phyloP scores from a whole-genome alignment of 805 yeast genomes.

The Kregervanrija pseudodelftensis region DNA sequence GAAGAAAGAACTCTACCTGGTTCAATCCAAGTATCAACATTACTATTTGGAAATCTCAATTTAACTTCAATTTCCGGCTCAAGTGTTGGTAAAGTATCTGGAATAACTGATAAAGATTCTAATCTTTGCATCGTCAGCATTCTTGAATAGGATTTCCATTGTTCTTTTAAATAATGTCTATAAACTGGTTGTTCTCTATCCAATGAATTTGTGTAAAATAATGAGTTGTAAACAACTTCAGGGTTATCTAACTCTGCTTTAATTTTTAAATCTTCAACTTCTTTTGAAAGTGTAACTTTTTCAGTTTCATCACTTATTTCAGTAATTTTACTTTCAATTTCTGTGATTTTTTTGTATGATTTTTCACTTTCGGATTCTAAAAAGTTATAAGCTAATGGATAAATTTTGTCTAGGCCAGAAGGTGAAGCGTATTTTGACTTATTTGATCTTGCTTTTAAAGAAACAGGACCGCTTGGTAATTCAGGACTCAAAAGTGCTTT shows the following conservation, averaged over 20 bases:
- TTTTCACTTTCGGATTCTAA: conserved; percentile 41
- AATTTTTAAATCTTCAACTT: conserved; percentile 31
- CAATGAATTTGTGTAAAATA: conserved; percentile 37
- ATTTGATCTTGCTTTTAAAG: conserved; percentile 36
- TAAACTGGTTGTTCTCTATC: conserved; percentile 78
- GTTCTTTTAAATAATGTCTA: conserved; percentile 55
- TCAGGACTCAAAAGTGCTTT: conserved; percentile 25
- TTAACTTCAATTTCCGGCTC: conserved; percentile 72
- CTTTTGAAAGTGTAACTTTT: conserved; percentile 13
- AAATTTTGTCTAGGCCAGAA: conserved; percentile 60
- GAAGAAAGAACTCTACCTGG: conserved; percentile 77
- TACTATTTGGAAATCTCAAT: conserved; percentile 58
- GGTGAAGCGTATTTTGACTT: conserved; percentile 61
- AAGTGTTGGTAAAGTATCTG: conserved; percentile 89
- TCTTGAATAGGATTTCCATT: conserved; percentile 66
- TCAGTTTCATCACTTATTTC: conserved; percentile 17
- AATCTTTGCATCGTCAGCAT: conserved; percentile 88
- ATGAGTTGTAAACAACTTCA: conserved; percentile 68
- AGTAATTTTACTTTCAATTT: conserved; percentile 25
- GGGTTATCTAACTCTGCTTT: conserved; percentile 76
- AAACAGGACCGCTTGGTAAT: conserved; percentile 44
- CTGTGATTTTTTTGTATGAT: conserved; percentile 33
- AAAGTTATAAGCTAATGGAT: conserved; percentile 57
- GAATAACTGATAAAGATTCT: conserved; percentile 78
- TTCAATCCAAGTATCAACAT: conserved; percentile 59